Evolutionary conservation across 2,329 filamentous ascomycete species (phyloP).

Genomic region (Acephala macrosclerotiorum): DNA sequence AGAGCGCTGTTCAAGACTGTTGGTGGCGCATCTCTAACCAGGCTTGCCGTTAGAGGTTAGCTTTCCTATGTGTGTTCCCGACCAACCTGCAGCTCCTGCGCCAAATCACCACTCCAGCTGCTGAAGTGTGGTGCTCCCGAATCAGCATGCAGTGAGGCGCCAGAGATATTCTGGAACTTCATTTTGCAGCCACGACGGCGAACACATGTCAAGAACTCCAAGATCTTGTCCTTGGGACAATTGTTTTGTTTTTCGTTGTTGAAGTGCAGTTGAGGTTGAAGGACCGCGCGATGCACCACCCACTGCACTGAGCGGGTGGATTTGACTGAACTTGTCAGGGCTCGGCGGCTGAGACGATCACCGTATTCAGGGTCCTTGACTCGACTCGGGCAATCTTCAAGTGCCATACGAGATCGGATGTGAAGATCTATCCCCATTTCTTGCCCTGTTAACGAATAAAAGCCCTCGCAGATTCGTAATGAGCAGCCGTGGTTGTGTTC

Average conservation of each 20-base stretch:
- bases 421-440: slow-evolving; percentile 8
- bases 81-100: slow-evolving; percentile 11
- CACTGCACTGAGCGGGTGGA: slow-evolving; percentile 4
- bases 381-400: background rate
- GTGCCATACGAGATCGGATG: slow-evolving; percentile 8
- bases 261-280: background rate
- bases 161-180: slow-evolving; percentile 11
- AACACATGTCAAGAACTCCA: background rate
- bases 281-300: background rate
- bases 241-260: background rate
- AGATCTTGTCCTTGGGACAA: background rate
- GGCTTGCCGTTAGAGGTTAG: slow-evolving; percentile 8
- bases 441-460: slow-evolving; percentile 1
- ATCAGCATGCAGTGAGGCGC: slow-evolving; percentile 10
- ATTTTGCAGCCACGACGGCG: background rate
- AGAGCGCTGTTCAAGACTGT: background rate
- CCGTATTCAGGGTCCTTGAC: slow-evolving; percentile 13
- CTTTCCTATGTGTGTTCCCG: slow-evolving; percentile 11
- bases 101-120: slow-evolving; percentile 13
- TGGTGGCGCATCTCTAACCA: slow-evolving; percentile 12
- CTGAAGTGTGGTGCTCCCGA: slow-evolving; percentile 9
- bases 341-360: slow-evolving; percentile 5
- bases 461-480: slow-evolving; percentile 7
- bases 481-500: background rate
- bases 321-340: background rate